Percentiles rank a stretch among this genome's conserved stretches.
phyloP scores from a whole-genome alignment of 2,329 filamentous ascomycete species.

The Scolecobasidium constrictum region DNA sequence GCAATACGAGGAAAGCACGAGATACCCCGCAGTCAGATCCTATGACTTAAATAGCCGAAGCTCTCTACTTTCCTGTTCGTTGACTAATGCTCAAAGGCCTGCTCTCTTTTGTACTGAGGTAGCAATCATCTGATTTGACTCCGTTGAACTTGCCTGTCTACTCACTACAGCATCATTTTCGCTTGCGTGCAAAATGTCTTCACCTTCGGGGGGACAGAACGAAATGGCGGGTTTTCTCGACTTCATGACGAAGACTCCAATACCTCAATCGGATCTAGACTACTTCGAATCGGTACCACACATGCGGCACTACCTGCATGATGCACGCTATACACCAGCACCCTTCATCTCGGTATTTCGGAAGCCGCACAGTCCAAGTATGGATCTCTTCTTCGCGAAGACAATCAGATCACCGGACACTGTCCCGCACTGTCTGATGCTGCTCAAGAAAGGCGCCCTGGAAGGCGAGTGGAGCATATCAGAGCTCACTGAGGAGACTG shows the following conservation, averaged over 20 bases:
- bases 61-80: too few relatives aligned
- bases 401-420: not conserved
- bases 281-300: not conserved
- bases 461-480: not conserved
- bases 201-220: too few relatives aligned
- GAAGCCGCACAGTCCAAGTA: not conserved
- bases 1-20: too few relatives aligned
- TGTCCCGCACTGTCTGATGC: not conserved
- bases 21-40: too few relatives aligned
- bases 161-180: too few relatives aligned
- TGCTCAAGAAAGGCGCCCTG: not conserved
- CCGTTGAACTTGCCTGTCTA: too few relatives aligned
- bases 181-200: too few relatives aligned
- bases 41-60: too few relatives aligned
- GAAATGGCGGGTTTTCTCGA: too few relatives aligned
- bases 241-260: not conserved
- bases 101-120: too few relatives aligned
- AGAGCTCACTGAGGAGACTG: not conserved
- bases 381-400: not conserved
- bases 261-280: not conserved
- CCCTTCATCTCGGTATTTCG: not conserved
- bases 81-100: too few relatives aligned
- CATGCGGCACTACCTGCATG: not conserved
- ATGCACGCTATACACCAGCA: not conserved
- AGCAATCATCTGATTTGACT: too few relatives aligned